Base-by-base conservation (phyloP, 2,329 filamentous ascomycete species). In the Hypomyces rosellus region DNA sequence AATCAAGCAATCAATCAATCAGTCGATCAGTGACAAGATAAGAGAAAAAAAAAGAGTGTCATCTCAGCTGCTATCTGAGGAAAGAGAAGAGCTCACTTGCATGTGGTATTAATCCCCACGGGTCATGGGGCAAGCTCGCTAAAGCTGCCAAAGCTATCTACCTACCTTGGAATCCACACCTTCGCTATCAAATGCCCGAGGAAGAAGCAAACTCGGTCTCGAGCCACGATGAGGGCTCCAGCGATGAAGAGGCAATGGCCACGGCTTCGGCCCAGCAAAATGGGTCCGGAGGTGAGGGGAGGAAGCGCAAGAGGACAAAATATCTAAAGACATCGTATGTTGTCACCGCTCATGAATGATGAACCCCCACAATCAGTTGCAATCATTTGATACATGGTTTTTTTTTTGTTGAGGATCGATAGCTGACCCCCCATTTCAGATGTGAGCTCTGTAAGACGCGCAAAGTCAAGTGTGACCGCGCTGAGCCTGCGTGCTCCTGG, bases 401-500 rank as follows among this genome's bases (percentile, higher is more conserved):
- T 41, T 13, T 15, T 11, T 41, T 41, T 22, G 34, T 25, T 25
- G 8, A 50, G 15, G 40, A 34, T 33, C 40, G 20, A 36, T 50
- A 41, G 45, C 38, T 46, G 48, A 25, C 40, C 15, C 20, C 5
- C 8, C 18, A 11, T 42, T 42, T n/a, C 54, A 72, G 70, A 52
- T 73, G 70, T 57, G 70, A 73, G 58, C 62, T 72, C 43, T 73
- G 70, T 64, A 73, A 73, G 59, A 68, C 69, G 22, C 65, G 70
- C 42, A 73, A 73, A 57, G 70, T 73, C 22, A 73, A 73, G 55
- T 73, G 70, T 59, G 76, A 81, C 59, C 74, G 77, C 50, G 70
- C 71, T 34, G 77, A 80, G 58, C 78, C 78, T 2, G 76, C 76
- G n/a, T 88, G 84, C 66, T 83, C 83, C 18, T 88, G 84, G 84